Base-by-base conservation (phyloP, 2,329 filamentous ascomycete genomes). In the Talaromyces albobiverticillius region DNA sequence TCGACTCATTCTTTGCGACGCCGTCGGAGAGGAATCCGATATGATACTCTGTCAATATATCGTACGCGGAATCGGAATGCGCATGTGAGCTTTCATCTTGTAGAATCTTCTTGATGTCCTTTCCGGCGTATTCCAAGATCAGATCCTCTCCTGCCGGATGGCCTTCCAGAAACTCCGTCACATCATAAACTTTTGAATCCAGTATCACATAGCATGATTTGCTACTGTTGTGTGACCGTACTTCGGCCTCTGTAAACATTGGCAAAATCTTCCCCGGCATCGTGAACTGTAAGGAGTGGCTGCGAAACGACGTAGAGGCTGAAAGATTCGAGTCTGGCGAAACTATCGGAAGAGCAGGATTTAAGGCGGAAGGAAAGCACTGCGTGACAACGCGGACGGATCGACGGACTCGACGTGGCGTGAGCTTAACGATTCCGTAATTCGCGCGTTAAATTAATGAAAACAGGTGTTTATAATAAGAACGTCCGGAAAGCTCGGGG, bases 161-260 rank as follows among this genome's bases (percentile, higher is more conserved):
- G 61, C 91, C 86, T 50, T 91, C 84, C 57, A 96, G 73, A 67
- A 99, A 99, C 53, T 89, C 84, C 56, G 94, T 96, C 60, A 99
- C 82, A 78, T 99, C 93, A 80, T 91, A 99, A 63, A 99, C 93
- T 63, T 93, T 95, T 55, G 82, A 82, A 59, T 90, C 92, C 52
- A 96, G 80, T 3, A 89, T 94, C 63, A 99, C 92, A 79, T 92
- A 99, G 79, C 93, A 97, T 46, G 90, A 95, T 67, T 90, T 83
- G 47, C 78, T 76, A 45, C 83, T 86, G 71, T 89, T 93, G 73
- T 95, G 91, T 62, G 85, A 78, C 71, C 87, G 84, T 67, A 99
- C 85, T 70, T 99, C 89, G 61, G 87, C 83, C 62, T 81, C 81
- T 47, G 89, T 87, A 67, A 97, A 87, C 25, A 87, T 93, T 54